These are phyloP conservation scores for Ceratocystis cacaofunesta DNA, from an alignment of 2,329 filamentous ascomycete species.

Conservation along the genomic window DNA sequence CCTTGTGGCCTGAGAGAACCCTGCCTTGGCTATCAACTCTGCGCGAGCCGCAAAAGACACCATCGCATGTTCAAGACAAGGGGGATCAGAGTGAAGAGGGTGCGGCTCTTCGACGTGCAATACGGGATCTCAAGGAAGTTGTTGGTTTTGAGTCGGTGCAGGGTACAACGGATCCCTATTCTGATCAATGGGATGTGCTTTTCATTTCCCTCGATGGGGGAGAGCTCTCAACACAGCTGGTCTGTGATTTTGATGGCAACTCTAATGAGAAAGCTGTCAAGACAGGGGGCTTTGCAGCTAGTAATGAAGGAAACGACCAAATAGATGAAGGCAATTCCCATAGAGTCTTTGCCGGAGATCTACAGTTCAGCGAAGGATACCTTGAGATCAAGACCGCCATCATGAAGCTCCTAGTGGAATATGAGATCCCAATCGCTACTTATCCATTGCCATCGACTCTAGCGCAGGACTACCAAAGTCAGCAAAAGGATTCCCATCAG, in stretches of 20 bases:
- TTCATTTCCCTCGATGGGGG: conserved; percentile 64
- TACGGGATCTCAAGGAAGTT: conserved; percentile 55
- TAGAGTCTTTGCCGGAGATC: conserved; percentile 22
- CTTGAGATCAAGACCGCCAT: conserved; percentile 70
- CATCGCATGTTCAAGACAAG: not conserved
- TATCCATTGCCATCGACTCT: not conserved
- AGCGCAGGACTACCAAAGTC: no score
- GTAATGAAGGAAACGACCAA: conserved; percentile 33
- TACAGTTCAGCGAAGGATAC: conserved; percentile 62
- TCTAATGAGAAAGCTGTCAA: not conserved
- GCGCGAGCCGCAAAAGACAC: not conserved
- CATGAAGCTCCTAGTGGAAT: conserved; percentile 65
- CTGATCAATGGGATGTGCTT: conserved; percentile 68
- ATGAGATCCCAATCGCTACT: conserved; percentile 47
- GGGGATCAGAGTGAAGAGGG: conserved; percentile 46
- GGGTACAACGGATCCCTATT: conserved; percentile 61
- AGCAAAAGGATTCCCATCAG: no score
- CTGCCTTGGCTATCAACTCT: conserved; percentile 34
- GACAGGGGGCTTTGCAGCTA: not conserved
- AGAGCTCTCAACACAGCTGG: conserved; percentile 54
- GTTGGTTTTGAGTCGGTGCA: conserved; percentile 49
- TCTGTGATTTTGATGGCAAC: conserved; percentile 42
- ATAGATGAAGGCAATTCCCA: not conserved
- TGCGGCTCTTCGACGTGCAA: conserved; percentile 48
- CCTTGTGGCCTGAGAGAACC: conserved; percentile 62